Conservation (phyloP, 2,329 filamentous ascomycete species). For the Hysterium pulicare region DNA sequence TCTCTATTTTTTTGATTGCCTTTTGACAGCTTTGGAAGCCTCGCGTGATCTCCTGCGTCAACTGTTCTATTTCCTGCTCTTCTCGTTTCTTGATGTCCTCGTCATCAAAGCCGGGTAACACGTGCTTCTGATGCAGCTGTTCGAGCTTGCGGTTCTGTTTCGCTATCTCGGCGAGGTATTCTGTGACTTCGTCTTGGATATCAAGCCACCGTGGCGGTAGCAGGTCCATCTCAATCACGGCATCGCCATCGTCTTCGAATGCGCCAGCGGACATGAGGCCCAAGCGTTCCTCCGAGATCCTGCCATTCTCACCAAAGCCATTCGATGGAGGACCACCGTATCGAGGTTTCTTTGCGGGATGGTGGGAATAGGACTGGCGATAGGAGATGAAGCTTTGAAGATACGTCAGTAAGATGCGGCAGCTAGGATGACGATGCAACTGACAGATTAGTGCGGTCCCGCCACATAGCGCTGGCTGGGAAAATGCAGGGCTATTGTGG, state of each 20-base stretch:
- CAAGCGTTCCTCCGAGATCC: slow-evolving; percentile 62
- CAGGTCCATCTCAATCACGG: slow-evolving; percentile 96
- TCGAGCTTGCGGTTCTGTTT: slow-evolving; percentile 82
- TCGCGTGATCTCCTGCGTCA: slow-evolving; percentile 87
- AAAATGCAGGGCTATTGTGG: slow-evolving; percentile 22
- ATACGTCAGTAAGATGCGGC: slow-evolving; percentile 29
- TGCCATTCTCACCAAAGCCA: slow-evolving; percentile 46
- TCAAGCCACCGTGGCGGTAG: slow-evolving; percentile 95
- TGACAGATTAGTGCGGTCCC: slow-evolving; percentile 98
- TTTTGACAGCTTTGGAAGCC: slow-evolving; percentile 87
- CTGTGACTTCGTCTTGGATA: slow-evolving; percentile 87
- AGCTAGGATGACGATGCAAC: slow-evolving; percentile 24
- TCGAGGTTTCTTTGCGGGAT: slow-evolving; percentile 79
- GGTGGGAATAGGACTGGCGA: slow-evolving; percentile 95
- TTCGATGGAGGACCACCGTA: slow-evolving; percentile 52
- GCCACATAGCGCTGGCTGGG: slow-evolving; percentile 74
- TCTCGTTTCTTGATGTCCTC: slow-evolving; percentile 84
- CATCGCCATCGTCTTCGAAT: slow-evolving; percentile 83
- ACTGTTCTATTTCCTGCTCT: slow-evolving; percentile 81
- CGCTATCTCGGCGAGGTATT: slow-evolving; percentile 75
- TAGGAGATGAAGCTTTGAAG: slow-evolving; percentile 87
- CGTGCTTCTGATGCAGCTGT: slow-evolving; percentile 93
- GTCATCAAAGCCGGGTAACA: slow-evolving; percentile 93
- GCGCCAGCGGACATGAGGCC: slow-evolving; percentile 79
- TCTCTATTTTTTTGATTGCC: slow-evolving; percentile 82